Evolutionary conservation across 495 filamentous ascomycete species (phyloP).

Genomic region (Beverwykella pulmonaria): DNA sequence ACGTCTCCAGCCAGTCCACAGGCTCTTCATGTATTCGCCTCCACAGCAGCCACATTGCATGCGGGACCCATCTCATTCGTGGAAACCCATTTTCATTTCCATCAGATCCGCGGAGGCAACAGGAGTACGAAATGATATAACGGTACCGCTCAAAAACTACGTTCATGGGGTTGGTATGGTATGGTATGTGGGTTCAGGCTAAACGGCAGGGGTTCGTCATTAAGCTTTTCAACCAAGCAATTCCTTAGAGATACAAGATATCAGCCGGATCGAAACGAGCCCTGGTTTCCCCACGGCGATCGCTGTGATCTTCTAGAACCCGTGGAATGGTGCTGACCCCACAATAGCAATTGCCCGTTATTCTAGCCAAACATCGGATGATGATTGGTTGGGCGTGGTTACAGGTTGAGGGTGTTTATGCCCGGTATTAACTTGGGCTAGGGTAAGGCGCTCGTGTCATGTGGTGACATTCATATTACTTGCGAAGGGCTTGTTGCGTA

Average conservation of each 20-base stretch:
- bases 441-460: neutral
- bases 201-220: conserved; percentile 21
- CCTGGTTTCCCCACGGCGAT: conserved; percentile 22
- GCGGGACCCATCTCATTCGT: conserved; percentile 15
- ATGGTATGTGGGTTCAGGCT: conserved; percentile 2
- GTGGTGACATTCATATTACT: neutral
- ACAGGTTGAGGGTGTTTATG: neutral
- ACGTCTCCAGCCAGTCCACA: neutral
- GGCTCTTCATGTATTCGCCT: conserved; percentile 9
- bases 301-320: neutral
- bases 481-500: neutral
- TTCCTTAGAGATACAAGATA: neutral
- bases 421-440: neutral
- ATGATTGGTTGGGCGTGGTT: neutral
- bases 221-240: conserved; percentile 30
- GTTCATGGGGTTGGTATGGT: neutral
- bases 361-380: neutral
- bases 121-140: neutral
- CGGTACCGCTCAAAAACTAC: neutral
- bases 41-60: neutral
- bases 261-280: conserved; percentile 1
- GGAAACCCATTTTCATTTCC: conserved; percentile 3
- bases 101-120: neutral
- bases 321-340: neutral
- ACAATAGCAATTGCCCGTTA: neutral